Base-by-base conservation (phyloP, 768 basidiomycete genomes). In the Hebeloma cylindrosporum region DNA sequence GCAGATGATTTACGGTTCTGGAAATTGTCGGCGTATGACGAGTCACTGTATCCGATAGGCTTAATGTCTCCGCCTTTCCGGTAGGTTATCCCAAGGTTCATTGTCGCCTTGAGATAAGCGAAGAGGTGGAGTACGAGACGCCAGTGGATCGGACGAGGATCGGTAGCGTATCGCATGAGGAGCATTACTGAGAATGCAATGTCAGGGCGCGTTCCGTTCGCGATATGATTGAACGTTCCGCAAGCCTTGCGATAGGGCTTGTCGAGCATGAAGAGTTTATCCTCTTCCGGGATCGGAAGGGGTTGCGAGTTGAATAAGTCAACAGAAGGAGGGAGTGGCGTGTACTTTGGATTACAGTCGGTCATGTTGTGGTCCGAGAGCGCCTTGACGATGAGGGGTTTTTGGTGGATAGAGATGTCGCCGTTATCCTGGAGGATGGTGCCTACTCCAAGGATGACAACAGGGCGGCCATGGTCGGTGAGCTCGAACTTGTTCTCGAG, bases 131-230 rank as follows among this genome's bases (percentile, higher is more conserved):
- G 58, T 13, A 68, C 53, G 1, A 69, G 68, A 1, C 62, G 55
- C 69, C 69, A 71, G 46, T 74, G 72, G 0, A 43, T 49, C 0
- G 49, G 38, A 0, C 62, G 60, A 7, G 66, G 66, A 34, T 64
- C 60, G 6, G 29, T 29, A 13, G 52, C 43, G 47, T 58, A 63
- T 0, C 54, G 52, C 0, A 60, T 47, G 1, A 66, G 52, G 1
- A 51, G 20, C 2, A 48, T 45, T 4, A 60, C 47, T 7, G 61
- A 48, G 38, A 43, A 61, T 2, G 60, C 51, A 6, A 66, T 40
- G 37, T 68, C 62, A 2, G 63, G 63, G 11, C 55, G 52, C 6
- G 63, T 60, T 0, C 55, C 59, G n/a, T 59, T 48, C 11, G 57
- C 46, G 1, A 53, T 40, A 27, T 57, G 61, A 46, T 59, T 60